phyloP scores from a whole-genome alignment of 2,329 filamentous ascomycete genomes.

The Canariomyces notabilis region DNA sequence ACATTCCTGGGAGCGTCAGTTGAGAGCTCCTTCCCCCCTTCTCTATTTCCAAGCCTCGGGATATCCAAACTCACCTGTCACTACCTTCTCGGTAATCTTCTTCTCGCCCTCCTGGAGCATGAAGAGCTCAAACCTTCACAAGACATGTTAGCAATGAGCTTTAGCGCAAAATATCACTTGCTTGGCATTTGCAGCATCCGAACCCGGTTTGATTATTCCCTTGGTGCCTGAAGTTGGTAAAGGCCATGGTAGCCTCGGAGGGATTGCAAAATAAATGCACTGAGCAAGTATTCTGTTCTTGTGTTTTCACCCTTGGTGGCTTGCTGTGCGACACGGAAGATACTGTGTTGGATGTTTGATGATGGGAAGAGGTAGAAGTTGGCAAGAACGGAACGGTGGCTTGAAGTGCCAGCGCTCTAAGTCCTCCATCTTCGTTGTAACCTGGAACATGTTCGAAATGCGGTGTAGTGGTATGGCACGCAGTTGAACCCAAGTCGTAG shows the following conservation, averaged over 20 bases:
- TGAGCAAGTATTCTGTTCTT: background rate
- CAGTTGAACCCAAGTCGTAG: no score
- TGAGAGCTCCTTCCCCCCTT: background rate
- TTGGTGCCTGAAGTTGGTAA: slow-evolving; percentile 35
- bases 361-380: no score
- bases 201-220: slow-evolving; percentile 33
- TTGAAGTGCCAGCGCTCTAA: no score
- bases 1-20: slow-evolving; percentile 58
- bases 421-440: no score
- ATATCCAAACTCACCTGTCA: slow-evolving; percentile 85
- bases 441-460: no score
- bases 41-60: background rate
- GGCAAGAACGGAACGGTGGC: no score
- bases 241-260: slow-evolving; percentile 28
- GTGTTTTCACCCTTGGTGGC: background rate
- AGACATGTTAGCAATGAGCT: slow-evolving; percentile 16
- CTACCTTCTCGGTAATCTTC: slow-evolving; percentile 83
- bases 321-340: background rate
- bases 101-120: slow-evolving; percentile 82
- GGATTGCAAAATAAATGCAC: background rate
- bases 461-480: no score
- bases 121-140: slow-evolving; percentile 84
- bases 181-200: slow-evolving; percentile 1
- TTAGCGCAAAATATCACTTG: background rate
- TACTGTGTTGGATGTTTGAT: no score